phyloP scores from a whole-genome alignment of 768 basidiomycete species.

The Suillus decipiens region DNA sequence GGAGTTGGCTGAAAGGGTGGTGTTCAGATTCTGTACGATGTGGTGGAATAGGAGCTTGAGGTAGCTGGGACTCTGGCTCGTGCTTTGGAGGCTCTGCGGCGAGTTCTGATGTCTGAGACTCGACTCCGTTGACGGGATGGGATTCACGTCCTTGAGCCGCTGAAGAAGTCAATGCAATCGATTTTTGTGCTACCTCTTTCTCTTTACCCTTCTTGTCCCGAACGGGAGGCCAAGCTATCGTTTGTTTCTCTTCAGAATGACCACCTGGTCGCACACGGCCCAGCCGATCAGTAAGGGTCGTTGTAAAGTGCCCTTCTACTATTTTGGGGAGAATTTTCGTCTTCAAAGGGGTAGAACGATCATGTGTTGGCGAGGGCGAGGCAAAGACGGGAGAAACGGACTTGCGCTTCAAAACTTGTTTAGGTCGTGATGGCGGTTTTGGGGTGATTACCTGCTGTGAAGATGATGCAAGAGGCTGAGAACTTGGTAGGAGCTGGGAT shows the following conservation, averaged over 20 bases:
- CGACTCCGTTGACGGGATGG: neutral
- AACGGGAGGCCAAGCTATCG: neutral
- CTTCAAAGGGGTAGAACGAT: neutral
- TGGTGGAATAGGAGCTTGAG: neutral
- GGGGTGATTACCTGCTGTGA: constrained; percentile 3
- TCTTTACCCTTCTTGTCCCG: neutral
- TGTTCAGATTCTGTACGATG: neutral
- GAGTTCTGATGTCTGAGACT: neutral
- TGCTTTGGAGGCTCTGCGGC: neutral
- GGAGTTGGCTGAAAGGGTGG: constrained; percentile 16
- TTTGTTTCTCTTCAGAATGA: neutral
- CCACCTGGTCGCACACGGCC: neutral
- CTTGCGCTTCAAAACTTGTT: neutral
- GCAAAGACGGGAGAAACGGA: neutral
- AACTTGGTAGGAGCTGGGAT: constrained; percentile 1
- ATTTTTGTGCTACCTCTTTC: neutral
- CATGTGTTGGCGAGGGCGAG: neutral
- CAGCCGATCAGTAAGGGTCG: neutral
- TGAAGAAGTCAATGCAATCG: neutral
- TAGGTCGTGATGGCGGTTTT: neutral
- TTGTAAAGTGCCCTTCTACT: neutral
- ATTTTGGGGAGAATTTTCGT: neutral
- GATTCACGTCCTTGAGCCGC: neutral
- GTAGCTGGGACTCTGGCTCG: neutral
- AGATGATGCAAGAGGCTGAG: neutral